Evolutionary conservation across 2,329 filamentous ascomycete genomes (phyloP).

Genomic region (Zopfia rhizophila): DNA sequence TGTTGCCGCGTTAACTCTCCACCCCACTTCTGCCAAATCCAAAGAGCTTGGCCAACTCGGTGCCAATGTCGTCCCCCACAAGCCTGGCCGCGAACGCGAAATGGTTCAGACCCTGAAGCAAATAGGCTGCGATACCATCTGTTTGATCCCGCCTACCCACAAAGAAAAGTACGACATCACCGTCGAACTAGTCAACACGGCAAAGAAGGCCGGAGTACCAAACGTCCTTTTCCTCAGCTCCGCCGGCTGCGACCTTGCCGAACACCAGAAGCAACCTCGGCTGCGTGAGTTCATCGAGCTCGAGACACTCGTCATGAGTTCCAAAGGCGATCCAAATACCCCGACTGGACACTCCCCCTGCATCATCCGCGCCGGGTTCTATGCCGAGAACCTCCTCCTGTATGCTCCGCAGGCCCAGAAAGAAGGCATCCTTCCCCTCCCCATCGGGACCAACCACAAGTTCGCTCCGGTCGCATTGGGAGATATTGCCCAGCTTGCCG

Average conservation of each 20-base stretch:
- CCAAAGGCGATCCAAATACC: conserved; percentile 57
- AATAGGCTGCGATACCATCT: conserved; percentile 60
- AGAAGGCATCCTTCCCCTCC: conserved; percentile 58
- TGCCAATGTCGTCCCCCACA: conserved; percentile 56
- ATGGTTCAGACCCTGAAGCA: conserved; percentile 55
- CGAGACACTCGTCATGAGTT: conserved; percentile 54
- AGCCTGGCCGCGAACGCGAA: conserved; percentile 53
- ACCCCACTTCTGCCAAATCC: conserved; percentile 51
- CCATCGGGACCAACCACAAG: conserved; percentile 60
- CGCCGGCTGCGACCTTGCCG: conserved; percentile 62
- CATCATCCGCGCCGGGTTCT: conserved; percentile 55
- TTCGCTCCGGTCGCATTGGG: conserved; percentile 62
- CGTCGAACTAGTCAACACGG: conserved; percentile 57
- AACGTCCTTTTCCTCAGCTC: conserved; percentile 62
- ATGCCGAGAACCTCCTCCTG: conserved; percentile 63
- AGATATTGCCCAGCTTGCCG: conserved; percentile 61
- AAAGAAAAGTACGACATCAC: conserved; percentile 59
- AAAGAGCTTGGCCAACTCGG: conserved; percentile 57
- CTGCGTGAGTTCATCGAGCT: conserved; percentile 64
- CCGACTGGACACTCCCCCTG: conserved; percentile 56
- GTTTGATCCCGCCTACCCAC: conserved; percentile 61
- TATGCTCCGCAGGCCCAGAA: conserved; percentile 59
- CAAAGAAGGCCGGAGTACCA: conserved; percentile 57
- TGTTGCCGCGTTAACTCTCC: conserved; percentile 55
- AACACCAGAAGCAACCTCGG: conserved; percentile 59